Base-by-base conservation (phyloP, 345 rosid genomes). In the Pistacia vera region DNA sequence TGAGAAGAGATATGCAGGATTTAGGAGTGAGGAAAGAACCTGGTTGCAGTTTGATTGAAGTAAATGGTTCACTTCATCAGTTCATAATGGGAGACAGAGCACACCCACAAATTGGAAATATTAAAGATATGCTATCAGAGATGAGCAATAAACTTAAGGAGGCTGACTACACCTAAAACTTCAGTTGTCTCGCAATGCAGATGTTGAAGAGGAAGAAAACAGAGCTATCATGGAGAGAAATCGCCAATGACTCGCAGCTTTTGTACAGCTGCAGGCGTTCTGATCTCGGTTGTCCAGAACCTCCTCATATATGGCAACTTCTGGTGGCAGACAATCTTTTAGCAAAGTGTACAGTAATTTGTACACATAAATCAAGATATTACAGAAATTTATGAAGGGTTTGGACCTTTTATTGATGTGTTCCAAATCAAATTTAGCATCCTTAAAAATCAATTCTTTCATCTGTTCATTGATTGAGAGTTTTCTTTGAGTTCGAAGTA, bases 11-110 rank as follows among this genome's bases (percentile, higher is more conserved):
- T 41, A 76, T 84, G 86, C 65, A 61, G 72, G 66, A 71, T 25
- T 46, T 12, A 60, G 81, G 85, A 33, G 49, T 82, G 12, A 77
- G 61, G 72, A 87, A 83, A 65, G 77, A 80, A 59, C 87, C 93
- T 1, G 91, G 89, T 12, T 66, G 60, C 12, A 89, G 91, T 80
- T 73, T 73, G 10, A 75, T 89, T 1, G 86, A 83, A 77, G 67
- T 81, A 61, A 71, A 73, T 25, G 84, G 85, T 55, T 56, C 51
- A 9, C 74, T 83, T 60, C 78, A 71, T 60, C 78, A 81, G 18
- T 85, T 87, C 33, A 11, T 64, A 16, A 81, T 69, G 83, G 85
- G 82, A 49, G 83, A 79, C 59, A 35, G 3, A 8, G 22, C 77
- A 17, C 88, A 81, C 51, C 78, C 68, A 17, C 74, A 80, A 51